phyloP scores from a whole-genome alignment of 306 rosid species.

The Neltuma alba region DNA sequence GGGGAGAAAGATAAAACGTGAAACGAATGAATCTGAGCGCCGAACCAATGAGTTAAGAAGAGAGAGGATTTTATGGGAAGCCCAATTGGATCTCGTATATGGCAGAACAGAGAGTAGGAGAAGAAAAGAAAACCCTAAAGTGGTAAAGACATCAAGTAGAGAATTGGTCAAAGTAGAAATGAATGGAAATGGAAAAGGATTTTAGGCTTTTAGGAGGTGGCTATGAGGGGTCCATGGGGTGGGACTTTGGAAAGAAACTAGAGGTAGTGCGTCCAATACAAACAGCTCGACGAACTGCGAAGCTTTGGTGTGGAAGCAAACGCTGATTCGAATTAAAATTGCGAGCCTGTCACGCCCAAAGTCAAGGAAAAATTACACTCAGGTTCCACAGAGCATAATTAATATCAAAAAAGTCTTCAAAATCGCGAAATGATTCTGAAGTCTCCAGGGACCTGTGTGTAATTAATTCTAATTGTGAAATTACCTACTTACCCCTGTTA shows the following conservation, averaged over 20 bases:
- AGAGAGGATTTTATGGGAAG: not conserved
- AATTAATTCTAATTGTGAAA: too few relatives aligned
- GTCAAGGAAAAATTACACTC: too few relatives aligned
- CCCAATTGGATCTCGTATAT: not conserved
- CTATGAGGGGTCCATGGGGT: not conserved
- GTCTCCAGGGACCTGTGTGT: too few relatives aligned
- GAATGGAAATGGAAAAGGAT: not conserved
- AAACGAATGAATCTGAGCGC: not conserved
- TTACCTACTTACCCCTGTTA: too few relatives aligned
- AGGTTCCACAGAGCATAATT: too few relatives aligned
- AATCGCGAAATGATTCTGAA: too few relatives aligned
- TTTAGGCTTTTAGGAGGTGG: not conserved
- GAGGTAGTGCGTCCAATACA: not conserved
- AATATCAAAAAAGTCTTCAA: too few relatives aligned
- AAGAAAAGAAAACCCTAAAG: not conserved
- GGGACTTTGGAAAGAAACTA: not conserved
- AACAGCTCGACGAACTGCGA: not conserved
- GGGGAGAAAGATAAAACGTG: not conserved
- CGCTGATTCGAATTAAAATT: not conserved
- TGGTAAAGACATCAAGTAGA: not conserved
- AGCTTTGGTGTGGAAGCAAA: not conserved
- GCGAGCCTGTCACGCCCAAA: not conserved
- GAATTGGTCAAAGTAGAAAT: not conserved
- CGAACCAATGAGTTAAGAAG: not conserved
- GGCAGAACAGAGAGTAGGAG: not conserved